These are phyloP conservation scores for Apophysomyces variabilis DNA, from an alignment of 371 early-diverging fungal genomes.

Conservation along the genomic window DNA sequence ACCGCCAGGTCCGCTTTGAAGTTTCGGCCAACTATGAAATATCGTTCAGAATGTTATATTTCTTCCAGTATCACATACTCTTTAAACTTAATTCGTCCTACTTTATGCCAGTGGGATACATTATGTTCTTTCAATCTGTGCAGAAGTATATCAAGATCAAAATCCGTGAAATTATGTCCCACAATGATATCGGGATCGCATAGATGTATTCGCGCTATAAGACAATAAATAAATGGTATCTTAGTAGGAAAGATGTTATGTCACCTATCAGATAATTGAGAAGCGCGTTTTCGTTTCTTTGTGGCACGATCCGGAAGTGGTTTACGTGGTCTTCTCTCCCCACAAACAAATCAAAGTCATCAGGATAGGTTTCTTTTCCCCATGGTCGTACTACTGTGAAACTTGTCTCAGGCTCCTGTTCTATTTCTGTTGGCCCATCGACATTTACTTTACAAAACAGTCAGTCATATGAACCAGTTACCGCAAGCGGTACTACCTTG, in stretches of 20 bases:
- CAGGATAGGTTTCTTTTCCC: conserved; percentile 60
- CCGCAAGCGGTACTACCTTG: conserved; percentile 19
- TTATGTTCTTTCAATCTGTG: conserved; percentile 81
- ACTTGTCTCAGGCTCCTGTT: conserved; percentile 47
- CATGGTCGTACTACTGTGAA: conserved; percentile 74
- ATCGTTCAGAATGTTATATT: neutral
- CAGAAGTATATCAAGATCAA: conserved; percentile 84
- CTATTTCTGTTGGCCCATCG: conserved; percentile 55
- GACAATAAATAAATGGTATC: neutral
- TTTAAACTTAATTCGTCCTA: conserved; percentile 19
- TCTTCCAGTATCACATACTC: neutral
- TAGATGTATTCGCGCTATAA: conserved; percentile 58
- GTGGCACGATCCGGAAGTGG: conserved; percentile 43
- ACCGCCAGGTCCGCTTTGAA: conserved; percentile 10
- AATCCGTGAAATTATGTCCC: conserved; percentile 91
- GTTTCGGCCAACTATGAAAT: conserved; percentile 8
- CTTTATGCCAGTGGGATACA: conserved; percentile 41
- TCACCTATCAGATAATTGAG: conserved; percentile 71
- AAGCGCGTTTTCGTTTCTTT: conserved; percentile 65
- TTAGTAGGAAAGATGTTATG: neutral
- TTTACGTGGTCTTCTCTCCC: conserved; percentile 26
- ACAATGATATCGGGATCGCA: conserved; percentile 89
- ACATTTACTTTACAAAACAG: conserved; percentile 48
- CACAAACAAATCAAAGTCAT: conserved; percentile 56
- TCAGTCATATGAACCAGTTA: too few species aligned